Evolutionary conservation across 2,329 filamentous ascomycete species (phyloP).

Genomic region (Paecilomyces fulvus): DNA sequence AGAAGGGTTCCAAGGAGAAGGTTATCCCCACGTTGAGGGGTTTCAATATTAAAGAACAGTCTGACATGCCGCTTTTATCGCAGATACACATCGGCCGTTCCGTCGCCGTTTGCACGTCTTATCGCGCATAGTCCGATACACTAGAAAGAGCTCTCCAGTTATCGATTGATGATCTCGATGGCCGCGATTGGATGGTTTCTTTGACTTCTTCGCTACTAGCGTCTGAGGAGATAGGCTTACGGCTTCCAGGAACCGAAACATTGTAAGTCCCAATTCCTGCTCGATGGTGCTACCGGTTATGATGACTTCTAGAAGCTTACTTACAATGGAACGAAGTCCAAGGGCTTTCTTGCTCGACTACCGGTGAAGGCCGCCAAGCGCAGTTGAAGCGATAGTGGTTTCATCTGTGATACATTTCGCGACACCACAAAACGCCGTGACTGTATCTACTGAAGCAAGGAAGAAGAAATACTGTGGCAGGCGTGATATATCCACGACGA

Average conservation of each 20-base stretch:
- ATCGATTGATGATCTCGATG: too few species aligned
- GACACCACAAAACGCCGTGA: neutral
- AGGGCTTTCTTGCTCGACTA: neutral
- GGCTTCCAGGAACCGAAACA: too few species aligned
- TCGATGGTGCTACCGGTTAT: neutral
- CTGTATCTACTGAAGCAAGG: neutral
- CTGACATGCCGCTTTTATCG: neutral
- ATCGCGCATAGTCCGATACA: neutral
- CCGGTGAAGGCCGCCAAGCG: neutral
- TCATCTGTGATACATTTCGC: neutral
- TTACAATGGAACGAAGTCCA: neutral
- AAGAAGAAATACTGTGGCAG: neutral
- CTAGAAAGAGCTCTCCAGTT: too few species aligned
- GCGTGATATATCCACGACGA: neutral
- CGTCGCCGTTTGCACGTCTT: neutral
- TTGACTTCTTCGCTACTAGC: too few species aligned
- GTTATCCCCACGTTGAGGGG: neutral
- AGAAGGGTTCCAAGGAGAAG: neutral
- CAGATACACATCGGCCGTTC: neutral
- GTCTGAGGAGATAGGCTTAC: too few species aligned
- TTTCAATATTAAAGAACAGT: neutral
- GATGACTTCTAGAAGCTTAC: neutral
- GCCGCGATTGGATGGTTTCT: too few species aligned
- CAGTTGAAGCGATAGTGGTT: neutral
- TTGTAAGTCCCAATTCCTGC: too few species aligned